Base-by-base conservation (phyloP, 306 rosid species). In the Cucurbita pepo region DNA sequence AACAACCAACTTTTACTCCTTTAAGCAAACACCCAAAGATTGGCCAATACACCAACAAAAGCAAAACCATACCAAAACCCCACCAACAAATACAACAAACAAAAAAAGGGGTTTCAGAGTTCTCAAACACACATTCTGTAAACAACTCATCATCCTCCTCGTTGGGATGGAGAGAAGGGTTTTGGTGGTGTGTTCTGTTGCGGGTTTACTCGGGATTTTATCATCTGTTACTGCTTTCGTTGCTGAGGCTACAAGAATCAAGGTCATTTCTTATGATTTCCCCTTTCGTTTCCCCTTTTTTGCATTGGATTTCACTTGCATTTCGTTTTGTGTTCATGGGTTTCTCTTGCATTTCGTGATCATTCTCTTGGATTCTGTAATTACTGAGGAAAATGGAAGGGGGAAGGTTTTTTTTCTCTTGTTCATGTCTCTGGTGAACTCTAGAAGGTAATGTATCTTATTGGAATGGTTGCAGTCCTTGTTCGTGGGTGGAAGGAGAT, bases 211-310 rank as follows among this genome's bases (percentile, higher is more conserved):
- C 75, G 96, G 90, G 18, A 78, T 92, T 4, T 76, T 90, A 44
- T 81, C 98, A 1, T 96, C 91, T 72, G 91, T 89, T 15, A 82
- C 96, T 56, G 88, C 90, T 47, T 88, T 92, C 77, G 93, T 45
- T 82, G 98, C 96, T 0, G 98, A 92, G 77, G 96, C 73, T 5
- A 92, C 91, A 5, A 77, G 96, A 78, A 86, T 90, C 75, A 90
- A 90, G 98, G 98, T 90, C 6, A 56, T 19, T 64, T 64, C 25
- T 64, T 43, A 19, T 64, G 7, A 64, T 64, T 64, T 43, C 15
- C 41, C 1, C 22, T 64, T 50, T 41, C 30, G 5, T 43, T 64
- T 41, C 3, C 8, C 10, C n/a, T 43, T 8, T 43, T 64, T 64
- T 10, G 2, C 37, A 64, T 64, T 64, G 71, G 53, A 43, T 5